A percentile compares a stretch with the other conserved stretches of the same genome.
Evolutionary conservation across 306 rosid species (phyloP).

Genomic region (Cucumis melo): DNA sequence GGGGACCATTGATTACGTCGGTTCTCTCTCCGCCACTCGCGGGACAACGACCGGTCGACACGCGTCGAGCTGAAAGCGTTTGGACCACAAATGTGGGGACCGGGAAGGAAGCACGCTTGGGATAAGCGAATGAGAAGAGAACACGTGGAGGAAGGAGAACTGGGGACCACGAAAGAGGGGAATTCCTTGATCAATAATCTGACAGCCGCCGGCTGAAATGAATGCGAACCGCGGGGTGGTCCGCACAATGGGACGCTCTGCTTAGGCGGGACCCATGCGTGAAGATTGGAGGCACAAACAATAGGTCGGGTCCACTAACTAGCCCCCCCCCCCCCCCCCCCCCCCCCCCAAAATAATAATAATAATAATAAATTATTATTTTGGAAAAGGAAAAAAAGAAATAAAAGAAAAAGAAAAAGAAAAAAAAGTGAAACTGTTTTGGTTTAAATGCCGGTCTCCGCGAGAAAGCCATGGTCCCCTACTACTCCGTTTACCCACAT

Average conservation of each 20-base stretch:
- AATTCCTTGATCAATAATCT: slow-evolving; percentile 22
- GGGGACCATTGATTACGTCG: slow-evolving; percentile 40
- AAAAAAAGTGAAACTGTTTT: neutral
- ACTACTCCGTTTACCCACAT: neutral
- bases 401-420: neutral
- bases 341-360: neutral
- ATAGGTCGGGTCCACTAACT: slow-evolving; percentile 6
- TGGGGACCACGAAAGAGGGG: slow-evolving; percentile 22
- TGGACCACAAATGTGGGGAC: slow-evolving; percentile 54
- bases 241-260: neutral
- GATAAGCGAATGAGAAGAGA: slow-evolving; percentile 2
- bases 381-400: neutral
- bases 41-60: slow-evolving; percentile 26
- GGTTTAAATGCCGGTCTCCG: neutral
- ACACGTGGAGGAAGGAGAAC: slow-evolving; percentile 18
- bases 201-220: slow-evolving; percentile 66
- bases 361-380: neutral
- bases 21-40: slow-evolving; percentile 26
- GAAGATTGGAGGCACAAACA: slow-evolving; percentile 1
- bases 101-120: slow-evolving; percentile 28
- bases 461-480: slow-evolving; percentile 2
- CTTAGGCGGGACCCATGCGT: slow-evolving; percentile 1
- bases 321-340: neutral
- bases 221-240: slow-evolving; percentile 17
- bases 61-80: slow-evolving; percentile 18